Conservation (phyloP, 2,329 filamentous ascomycete species). For the Fusarium sp. region DNA sequence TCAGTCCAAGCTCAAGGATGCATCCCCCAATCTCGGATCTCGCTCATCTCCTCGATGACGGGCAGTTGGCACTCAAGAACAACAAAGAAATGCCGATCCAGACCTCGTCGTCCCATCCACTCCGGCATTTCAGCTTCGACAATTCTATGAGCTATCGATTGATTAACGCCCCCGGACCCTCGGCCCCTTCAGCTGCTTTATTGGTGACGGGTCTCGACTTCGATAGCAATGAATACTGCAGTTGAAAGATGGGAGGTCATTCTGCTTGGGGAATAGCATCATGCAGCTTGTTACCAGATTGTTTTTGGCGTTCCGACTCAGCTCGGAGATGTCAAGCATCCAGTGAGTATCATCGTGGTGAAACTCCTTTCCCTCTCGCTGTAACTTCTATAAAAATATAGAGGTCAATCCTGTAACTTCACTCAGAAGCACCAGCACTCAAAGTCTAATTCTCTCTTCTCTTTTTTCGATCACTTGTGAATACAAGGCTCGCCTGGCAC, state of each 20-base stretch:
- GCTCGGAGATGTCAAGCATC: background rate
- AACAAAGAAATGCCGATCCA: background rate
- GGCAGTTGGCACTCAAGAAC: accelerated
- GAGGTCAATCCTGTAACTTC: accelerated
- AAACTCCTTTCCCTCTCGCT: accelerated
- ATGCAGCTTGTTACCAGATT: background rate
- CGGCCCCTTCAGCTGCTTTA: too few species aligned
- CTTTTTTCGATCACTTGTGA: background rate
- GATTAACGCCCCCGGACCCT: background rate
- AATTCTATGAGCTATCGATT: background rate
- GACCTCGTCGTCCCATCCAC: accelerated
- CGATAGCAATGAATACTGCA: accelerated
- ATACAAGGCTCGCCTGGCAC: too few species aligned
- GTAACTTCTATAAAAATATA: background rate
- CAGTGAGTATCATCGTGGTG: accelerated
- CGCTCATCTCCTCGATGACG: background rate
- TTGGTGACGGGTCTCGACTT: accelerated
- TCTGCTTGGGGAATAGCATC: background rate
- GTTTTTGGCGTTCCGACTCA: background rate
- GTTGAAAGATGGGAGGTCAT: accelerated
- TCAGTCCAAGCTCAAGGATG: background rate
- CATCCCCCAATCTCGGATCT: background rate
- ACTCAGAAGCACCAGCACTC: too few species aligned
- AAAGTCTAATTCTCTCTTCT: accelerated
- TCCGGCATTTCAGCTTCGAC: accelerated